A percentile compares a stretch with the other conserved stretches of the same genome.
Evolutionary conservation across 192 early-diverging fungal genomes (phyloP).

Genomic region (Tieghemiomyces parasiticus): DNA sequence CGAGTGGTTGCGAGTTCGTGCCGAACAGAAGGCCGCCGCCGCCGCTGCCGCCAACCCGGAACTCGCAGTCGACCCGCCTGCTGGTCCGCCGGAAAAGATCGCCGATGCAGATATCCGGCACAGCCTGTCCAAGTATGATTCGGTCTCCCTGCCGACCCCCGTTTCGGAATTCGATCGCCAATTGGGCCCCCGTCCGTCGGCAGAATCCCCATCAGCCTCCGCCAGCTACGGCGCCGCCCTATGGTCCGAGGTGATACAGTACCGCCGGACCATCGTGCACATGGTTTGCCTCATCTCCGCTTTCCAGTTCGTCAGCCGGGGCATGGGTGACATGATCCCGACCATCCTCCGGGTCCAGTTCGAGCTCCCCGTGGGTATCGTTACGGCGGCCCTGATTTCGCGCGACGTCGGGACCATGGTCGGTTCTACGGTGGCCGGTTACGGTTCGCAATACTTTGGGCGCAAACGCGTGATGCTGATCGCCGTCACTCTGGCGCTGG

Average conservation of each 20-base stretch:
- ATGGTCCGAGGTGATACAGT: conserved; percentile 11
- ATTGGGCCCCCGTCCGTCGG: too few species aligned
- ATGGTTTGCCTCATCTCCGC: conserved; percentile 44
- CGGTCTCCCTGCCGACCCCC: too few species aligned
- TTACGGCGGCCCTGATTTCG: conserved; percentile 41
- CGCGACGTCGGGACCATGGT: conserved; percentile 48
- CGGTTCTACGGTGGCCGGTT: conserved; percentile 52
- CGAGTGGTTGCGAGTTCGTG: conserved; percentile 27
- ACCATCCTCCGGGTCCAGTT: conserved; percentile 46
- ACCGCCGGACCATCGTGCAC: conserved; percentile 16
- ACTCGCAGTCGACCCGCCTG: conserved; percentile 12
- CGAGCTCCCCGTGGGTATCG: conserved; percentile 31
- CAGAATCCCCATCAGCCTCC: too few species aligned
- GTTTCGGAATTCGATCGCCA: too few species aligned
- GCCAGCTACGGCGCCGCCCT: neutral
- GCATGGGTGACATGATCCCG: conserved; percentile 44
- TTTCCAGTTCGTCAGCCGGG: conserved; percentile 59
- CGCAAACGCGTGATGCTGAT: conserved; percentile 40
- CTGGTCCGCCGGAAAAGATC: conserved; percentile 12
- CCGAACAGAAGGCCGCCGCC: conserved; percentile 11
- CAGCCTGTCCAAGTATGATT: too few species aligned
- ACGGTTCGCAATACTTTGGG: conserved; percentile 50
- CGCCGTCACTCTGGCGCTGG: conserved; percentile 31
- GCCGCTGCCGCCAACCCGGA: neutral
- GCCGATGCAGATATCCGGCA: too few species aligned